phyloP scores from a whole-genome alignment of 2,329 filamentous ascomycete genomes.

The Mollisiaceae sp. region DNA sequence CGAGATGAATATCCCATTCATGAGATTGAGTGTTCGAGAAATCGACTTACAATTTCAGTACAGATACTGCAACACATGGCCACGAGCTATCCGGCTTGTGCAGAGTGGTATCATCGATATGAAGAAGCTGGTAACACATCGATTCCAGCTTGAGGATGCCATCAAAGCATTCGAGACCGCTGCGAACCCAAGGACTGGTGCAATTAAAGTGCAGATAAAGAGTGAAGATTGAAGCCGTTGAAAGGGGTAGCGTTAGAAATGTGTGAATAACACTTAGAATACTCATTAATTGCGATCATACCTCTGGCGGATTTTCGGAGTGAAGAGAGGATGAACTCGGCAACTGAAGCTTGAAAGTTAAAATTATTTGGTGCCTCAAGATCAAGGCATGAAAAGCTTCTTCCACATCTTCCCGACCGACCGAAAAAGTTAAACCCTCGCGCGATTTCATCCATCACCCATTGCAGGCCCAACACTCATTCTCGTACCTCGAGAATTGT shows the following conservation, averaged over 20 bases:
- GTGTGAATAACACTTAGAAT: conserved; percentile 26
- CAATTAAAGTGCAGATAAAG: conserved; percentile 98
- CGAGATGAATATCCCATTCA: conserved; percentile 95
- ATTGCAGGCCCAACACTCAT: conserved; percentile 35
- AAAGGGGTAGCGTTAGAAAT: conserved; percentile 16
- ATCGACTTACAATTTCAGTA: conserved; percentile 97
- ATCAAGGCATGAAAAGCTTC: background rate
- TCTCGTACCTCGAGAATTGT: conserved; percentile 12
- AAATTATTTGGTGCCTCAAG: background rate
- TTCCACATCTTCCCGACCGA: conserved; percentile 13
- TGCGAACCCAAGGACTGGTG: conserved; percentile 84
- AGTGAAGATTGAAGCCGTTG: conserved; percentile 49
- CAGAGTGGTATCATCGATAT: conserved; percentile 84
- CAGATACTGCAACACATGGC: conserved; percentile 96
- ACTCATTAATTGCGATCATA: conserved; percentile 11
- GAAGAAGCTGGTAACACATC: conserved; percentile 83
- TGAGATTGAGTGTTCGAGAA: conserved; percentile 88
- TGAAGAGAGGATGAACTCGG: background rate
- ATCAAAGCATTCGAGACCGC: conserved; percentile 89
- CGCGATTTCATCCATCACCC: conserved; percentile 34
- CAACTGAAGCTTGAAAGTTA: background rate
- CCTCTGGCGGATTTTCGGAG: background rate
- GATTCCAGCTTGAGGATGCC: conserved; percentile 84
- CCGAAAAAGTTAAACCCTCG: conserved; percentile 23
- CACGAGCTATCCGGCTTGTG: conserved; percentile 85